These are phyloP conservation scores for Miscanthus lutarioriparius DNA, from an alignment of 176 grass and related monocot species.

Conservation along the genomic window DNA sequence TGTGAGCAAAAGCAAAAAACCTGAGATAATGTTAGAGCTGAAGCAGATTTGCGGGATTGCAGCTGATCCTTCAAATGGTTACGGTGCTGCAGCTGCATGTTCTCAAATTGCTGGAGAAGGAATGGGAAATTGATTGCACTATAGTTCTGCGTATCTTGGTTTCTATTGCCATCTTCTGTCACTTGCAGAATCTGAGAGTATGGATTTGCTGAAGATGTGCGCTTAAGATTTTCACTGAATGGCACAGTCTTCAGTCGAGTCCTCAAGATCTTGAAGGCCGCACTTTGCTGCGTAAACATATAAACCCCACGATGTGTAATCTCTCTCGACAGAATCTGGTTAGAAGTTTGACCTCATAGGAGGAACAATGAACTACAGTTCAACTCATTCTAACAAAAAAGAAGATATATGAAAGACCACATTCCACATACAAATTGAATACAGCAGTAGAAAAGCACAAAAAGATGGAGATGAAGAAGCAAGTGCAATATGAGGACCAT, in stretches of 20 bases:
- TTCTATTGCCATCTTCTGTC: constrained; percentile 64
- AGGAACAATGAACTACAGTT: neutral
- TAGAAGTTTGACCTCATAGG: neutral
- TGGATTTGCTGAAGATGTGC: constrained; percentile 57
- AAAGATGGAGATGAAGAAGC: constrained; percentile 8
- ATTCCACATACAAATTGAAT: constrained; percentile 1
- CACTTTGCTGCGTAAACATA: constrained; percentile 84
- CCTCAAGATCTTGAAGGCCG: constrained; percentile 89
- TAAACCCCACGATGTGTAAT: neutral
- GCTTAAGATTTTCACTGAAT: constrained; percentile 72
- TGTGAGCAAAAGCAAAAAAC: constrained; percentile 41
- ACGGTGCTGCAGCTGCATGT: constrained; percentile 74
- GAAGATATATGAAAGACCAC: neutral
- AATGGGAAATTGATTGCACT: constrained; percentile 76
- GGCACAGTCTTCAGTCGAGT: constrained; percentile 96
- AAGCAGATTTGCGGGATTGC: constrained; percentile 46
- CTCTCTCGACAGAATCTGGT: constrained; percentile 5
- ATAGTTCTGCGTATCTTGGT: constrained; percentile 64
- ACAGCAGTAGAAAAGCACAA: constrained; percentile 8
- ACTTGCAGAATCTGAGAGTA: constrained; percentile 76
- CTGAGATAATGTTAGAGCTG: constrained; percentile 41
- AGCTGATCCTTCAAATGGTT: constrained; percentile 54
- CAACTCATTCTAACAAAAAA: neutral
- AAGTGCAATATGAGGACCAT: neutral
- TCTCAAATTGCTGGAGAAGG: constrained; percentile 71